Base-by-base conservation (phyloP, 768 basidiomycete genomes). In the Lactarius trivialis region DNA sequence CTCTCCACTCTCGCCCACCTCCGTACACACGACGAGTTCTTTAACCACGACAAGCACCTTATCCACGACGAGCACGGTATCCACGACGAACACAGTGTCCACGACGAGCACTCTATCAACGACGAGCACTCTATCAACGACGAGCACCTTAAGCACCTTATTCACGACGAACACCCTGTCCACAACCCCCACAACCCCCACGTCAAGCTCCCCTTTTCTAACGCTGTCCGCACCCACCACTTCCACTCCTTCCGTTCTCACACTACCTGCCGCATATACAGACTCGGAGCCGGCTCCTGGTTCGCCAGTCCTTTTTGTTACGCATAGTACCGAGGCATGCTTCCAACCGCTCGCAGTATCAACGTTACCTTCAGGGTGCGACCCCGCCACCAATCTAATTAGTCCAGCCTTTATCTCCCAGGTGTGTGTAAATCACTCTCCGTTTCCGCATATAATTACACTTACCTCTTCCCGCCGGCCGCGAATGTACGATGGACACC, bases 391-490 rank as follows among this genome's bases (percentile, higher is more conserved):
- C 11, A 48, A 5, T 14, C 21, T 7, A 15, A 14, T 24, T 14
- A 39, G 52, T 19, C 58, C 61, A 14, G 43, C 32, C n/a, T 49
- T 53, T 8, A 59, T 63, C 45, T 58, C 56, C 21, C 52, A 50
- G 61, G 61, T 63, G n/a, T 63, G n/a, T 54, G 61, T 59, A n/a
- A 32, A 21, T 15, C 9, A 3, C 11, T 28, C 9, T 51, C 2
- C 49, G 17, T 12, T 26, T 34, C 43, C 19, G 14, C 21, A 9
- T 37, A 15, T 48, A 34, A 48, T 17, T 19, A 12, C 24, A 28
- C 53, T 58, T 8, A 63, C 32, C 24, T 21, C 21, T 15, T 15
- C 37, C 32, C 52, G 21, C n/a, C 26, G 19, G 19, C 17, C 3
- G 19, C 15, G 11, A 6, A 24, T n/a, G 9, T n/a, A 15, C 5